Base-by-base conservation (phyloP, 805 yeast genomes). In the Schwanniomyces pseudopolymorphus region DNA sequence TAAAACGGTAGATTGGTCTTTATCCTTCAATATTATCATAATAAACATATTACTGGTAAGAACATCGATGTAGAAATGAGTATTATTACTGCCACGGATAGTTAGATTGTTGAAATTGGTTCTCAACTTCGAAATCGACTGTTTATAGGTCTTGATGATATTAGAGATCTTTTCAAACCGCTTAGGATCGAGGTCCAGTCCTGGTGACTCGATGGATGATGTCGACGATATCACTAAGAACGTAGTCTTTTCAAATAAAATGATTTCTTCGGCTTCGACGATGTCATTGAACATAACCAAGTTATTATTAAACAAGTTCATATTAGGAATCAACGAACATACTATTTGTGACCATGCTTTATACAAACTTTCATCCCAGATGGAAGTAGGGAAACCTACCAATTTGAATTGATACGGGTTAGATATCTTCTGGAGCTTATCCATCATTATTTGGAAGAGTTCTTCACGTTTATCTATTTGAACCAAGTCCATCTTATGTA, bases 281-380 rank as follows among this genome's bases (percentile, higher is more conserved):
- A 88, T 79, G 20, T 77, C 72, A 53, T 90, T 87, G 59, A 94
- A 80, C 55, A 82, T 84, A 40, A 83, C 69, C 49, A 94, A 72
- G 60, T 88, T 86, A 47, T 79, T 79, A 64, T 92, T 92, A 59
- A 89, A 87, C 13, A 83, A 69, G 33, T 81, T 77, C 80, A 92
- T 91, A 59, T 94, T 92, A 11, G 99, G 97, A 47, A 94, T 92
- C 54, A 94, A 75, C 1, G 97, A 87, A 60, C 98, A 91, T 28
- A 94, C 97, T 49, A 94, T 92, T 42, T 84, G 87, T 2, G 96
- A 88, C 99, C 99, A 94, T 1, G 99, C 99, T 64, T 87, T 91
- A 64, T 92, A 94, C 48, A 92, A 72, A 59, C 92, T 83, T 64
- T 92, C 98, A 68, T 92, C 97, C 98, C 98, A 92, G 47, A 92